These are phyloP conservation scores for Stylonectria norvegica DNA, from an alignment of 2,329 filamentous ascomycete genomes.

Conservation along the genomic window DNA sequence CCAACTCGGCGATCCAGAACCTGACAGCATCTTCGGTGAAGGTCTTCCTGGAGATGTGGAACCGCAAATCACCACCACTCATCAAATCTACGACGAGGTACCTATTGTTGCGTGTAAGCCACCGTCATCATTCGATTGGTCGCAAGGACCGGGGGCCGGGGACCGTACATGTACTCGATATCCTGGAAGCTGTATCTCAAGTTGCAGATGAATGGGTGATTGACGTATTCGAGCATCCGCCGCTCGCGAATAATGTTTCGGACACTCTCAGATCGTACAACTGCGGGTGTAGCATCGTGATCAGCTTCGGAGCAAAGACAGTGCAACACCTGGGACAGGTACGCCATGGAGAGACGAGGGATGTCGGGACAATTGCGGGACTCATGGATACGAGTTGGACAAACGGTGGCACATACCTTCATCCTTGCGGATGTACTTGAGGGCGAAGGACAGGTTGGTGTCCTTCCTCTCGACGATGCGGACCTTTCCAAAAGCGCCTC, in stretches of 20 bases:
- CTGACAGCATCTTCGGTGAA: constrained; percentile 96
- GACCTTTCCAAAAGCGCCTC: constrained; percentile 97
- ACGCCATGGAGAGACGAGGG: no score
- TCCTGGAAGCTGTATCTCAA: constrained; percentile 98
- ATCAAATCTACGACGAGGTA: constrained; percentile 97
- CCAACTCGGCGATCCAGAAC: constrained; percentile 95
- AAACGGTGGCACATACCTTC: constrained; percentile 62
- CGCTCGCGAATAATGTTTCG: constrained; percentile 97
- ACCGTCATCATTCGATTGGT: neutral
- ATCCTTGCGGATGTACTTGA: constrained; percentile 99
- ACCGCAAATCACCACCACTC: constrained; percentile 94
- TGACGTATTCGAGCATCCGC: constrained; percentile 96
- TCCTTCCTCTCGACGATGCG: constrained; percentile 98
- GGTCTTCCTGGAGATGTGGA: constrained; percentile 95
- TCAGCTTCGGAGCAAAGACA: constrained; percentile 18
- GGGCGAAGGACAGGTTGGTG: constrained; percentile 85
- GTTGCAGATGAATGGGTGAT: constrained; percentile 97
- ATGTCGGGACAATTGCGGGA: no score
- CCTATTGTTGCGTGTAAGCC: constrained; percentile 46
- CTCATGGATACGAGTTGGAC: constrained; percentile 4
- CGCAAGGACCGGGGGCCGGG: neutral
- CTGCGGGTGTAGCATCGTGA: constrained; percentile 44
- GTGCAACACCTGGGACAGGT: no score
- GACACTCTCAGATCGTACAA: constrained; percentile 95
- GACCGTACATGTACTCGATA: constrained; percentile 88